Conservation (phyloP, 352 stramenopile species). For the Blastocystis sp. region DNA sequence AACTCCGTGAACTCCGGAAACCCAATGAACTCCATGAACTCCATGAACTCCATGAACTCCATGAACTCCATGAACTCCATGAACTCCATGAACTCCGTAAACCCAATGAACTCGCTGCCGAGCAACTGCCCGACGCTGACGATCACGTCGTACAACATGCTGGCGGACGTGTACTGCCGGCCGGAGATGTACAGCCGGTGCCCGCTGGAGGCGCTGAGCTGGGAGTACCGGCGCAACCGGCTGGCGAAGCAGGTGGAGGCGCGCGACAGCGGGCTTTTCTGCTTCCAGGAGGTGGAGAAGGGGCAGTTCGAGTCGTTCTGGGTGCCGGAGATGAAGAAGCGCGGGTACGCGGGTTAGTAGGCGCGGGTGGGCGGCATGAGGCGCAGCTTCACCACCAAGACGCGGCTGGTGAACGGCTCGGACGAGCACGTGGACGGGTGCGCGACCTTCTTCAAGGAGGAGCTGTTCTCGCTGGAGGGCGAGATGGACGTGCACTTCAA, state of each 20-base stretch:
- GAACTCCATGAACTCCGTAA: neutral
- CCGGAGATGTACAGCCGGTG: constrained; percentile 91
- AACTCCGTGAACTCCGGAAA: too few relatives aligned
- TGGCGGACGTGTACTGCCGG: constrained; percentile 86
- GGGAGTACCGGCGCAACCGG: constrained; percentile 88
- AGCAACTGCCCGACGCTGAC: neutral
- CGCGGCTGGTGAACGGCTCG: constrained; percentile 90
- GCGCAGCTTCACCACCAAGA: constrained; percentile 89
- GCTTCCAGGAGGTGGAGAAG: constrained; percentile 95
- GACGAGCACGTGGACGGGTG: constrained; percentile 95
- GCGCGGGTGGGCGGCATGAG: neutral
- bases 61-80: too few relatives aligned
- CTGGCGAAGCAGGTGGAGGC: constrained; percentile 84
- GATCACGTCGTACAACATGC: constrained; percentile 80
- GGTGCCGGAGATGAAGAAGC: constrained; percentile 86
- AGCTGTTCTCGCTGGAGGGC: constrained; percentile 78
- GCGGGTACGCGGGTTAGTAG: constrained; percentile 92
- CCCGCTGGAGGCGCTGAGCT: constrained; percentile 91
- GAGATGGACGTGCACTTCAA: constrained; percentile 89
- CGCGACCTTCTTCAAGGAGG: constrained; percentile 93
- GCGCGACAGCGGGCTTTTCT: constrained; percentile 91
- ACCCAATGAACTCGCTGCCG: neutral
- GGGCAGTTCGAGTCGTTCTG: constrained; percentile 96
- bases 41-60: too few relatives aligned
- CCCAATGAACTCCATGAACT: too few relatives aligned